phyloP scores from a whole-genome alignment of 1,139 yeast genomes.

The Taphrina sp. region DNA sequence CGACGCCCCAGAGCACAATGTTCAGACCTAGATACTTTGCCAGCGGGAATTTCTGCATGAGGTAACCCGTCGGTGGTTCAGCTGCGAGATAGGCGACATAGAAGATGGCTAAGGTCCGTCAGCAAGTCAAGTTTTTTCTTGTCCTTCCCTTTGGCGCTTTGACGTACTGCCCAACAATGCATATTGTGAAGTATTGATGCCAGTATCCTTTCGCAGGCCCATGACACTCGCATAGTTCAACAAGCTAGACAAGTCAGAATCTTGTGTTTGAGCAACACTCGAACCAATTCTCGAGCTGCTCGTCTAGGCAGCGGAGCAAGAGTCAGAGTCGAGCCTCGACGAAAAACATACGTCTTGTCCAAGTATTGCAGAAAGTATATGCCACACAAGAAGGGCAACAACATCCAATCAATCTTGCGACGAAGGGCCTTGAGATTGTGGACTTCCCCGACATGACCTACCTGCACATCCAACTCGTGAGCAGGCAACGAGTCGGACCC shows the following conservation, averaged over 20 bases:
- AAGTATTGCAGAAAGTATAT: slow-evolving; percentile 56
- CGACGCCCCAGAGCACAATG: slow-evolving; percentile 54
- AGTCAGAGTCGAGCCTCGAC: no score
- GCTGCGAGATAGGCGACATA: slow-evolving; percentile 55
- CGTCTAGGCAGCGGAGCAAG: no score
- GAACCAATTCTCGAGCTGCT: no score
- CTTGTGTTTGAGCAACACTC: no score
- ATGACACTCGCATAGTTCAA: slow-evolving; percentile 61
- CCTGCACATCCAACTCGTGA: no score
- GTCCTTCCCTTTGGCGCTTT: no score
- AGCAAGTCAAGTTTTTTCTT: no score
- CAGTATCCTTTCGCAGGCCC: slow-evolving; percentile 51
- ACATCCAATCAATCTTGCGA: slow-evolving; percentile 33
- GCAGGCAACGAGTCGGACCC: no score
- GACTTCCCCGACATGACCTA: no score
- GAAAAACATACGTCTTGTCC: slow-evolving; percentile 60
- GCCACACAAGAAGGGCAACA: slow-evolving; percentile 32
- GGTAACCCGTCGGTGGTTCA: slow-evolving; percentile 55
- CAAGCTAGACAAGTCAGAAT: no score
- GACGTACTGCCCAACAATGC: slow-evolving; percentile 53
- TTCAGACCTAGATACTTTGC: slow-evolving; percentile 53
- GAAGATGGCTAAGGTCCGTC: slow-evolving; percentile 52
- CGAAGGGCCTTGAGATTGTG: slow-evolving; percentile 38
- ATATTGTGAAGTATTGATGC: slow-evolving; percentile 46
- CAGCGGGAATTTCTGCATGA: slow-evolving; percentile 55